Evolutionary conservation across 345 rosid species (phyloP), one percentile per base, ranked within the genome.

Genomic region (Euphorbia peplus): DNA sequence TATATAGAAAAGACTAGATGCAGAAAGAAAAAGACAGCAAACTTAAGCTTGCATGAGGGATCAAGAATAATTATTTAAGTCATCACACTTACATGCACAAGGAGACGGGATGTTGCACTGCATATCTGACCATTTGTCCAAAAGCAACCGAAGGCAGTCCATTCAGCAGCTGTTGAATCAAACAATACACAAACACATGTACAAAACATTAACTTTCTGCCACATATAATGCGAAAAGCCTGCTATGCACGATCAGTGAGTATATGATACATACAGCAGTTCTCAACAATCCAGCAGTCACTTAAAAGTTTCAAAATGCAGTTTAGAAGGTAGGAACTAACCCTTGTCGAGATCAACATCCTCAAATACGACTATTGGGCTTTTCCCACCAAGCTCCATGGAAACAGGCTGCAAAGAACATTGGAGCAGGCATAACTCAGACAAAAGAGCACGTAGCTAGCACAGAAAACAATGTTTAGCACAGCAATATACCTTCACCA

Each of bases 101-200:
- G 77, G 62, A 95, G 91, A 46, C 99, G 90, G 50, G 99, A 95
- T 80, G 99, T 95, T 71, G 99, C 98, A 80, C 98, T 90, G 72
- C 99, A 92, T 65, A 95, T 95, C 85, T 95, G 97, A 63, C 99
- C 98, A 83, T 88, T 92, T 61, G 95, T 91, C 88, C 96, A 90
- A 80, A 91, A 95, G 89, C 97, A 91, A 62, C 97, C 97, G 76
- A 91, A 90, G 55, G 78, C 64, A 55, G 87, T 83, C 88, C 99
- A 91, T 70, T 95, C 97, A 64, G 85, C 97, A 79, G 97, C 99
- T 95, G 78, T 75, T 64, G 28, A 65, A 54, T 65, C 71, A 71
- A 59, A 75, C 7, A 64, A 60, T 41, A 37, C 54, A 58, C 37
- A 41, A 44, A 10, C 32, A 70, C 42, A n/a, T 37, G 26, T 6